Evolutionary conservation across 805 yeast genomes (phyloP), one percentile per base, ranked within the genome.

Genomic region (Wickerhamiella vanderwaltii): DNA sequence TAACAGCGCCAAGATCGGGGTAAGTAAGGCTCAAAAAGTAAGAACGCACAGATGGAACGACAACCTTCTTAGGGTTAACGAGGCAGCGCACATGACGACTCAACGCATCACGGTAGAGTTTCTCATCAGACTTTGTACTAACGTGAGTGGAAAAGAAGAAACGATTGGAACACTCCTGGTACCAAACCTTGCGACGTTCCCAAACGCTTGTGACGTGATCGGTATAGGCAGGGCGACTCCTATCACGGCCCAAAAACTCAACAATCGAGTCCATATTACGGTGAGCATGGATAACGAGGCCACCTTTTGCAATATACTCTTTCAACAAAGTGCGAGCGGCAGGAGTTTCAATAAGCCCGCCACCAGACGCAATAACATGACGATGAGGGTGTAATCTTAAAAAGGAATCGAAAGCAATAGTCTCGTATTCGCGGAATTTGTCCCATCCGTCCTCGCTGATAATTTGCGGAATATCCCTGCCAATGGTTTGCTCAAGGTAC

Each of bases 361-460:
- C 99, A 25, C 99, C 99, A 38, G 95, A 83, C 0, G 97, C 83
- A 42, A 88, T 70, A 17, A 88, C 81, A 52, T 76, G 67, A 4
- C 79, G 79, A 13, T 58, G 56, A 3, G 69, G 65, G 43, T 64
- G 57, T 9, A 56, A 51, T 2, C 57, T 48, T 15, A 81, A 48
- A 23, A 69, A 64, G 35, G 73, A 71, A 38, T 68, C 60, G 47
- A 82, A 71, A 32, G 81, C 62, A 31, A 61, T 63, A 5, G 71
- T 51, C 59, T 91, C 99, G 41, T 66, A 61, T 20, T 58, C 64
- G 46, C 99, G 75, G 69, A 91, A 91, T 18, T 64, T 71, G n/a
- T 75, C 87, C 98, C 98, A 91, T 7, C 95, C 87, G 47, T 66
- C 76, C 3, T 71, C 71, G 48, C 75, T 72, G 39, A 91, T 77